phyloP scores from a whole-genome alignment of 768 basidiomycete genomes.

The Agrocybe chaxingu region DNA sequence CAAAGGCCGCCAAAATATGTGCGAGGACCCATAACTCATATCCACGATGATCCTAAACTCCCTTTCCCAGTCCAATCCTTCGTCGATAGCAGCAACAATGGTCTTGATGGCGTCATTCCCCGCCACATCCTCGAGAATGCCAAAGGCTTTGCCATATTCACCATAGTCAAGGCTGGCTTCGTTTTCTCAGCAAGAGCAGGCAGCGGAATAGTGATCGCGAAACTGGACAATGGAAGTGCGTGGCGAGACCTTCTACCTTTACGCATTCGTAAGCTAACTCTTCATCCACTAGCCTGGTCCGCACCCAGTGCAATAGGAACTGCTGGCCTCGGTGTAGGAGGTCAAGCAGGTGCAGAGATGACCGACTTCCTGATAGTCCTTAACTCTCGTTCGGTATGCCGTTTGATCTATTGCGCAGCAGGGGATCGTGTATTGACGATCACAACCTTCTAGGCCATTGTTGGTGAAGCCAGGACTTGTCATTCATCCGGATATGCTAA shows the following conservation, averaged over 20 bases:
- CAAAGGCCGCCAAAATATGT: constrained; percentile 88
- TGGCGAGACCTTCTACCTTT: constrained; percentile 2
- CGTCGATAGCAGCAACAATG: constrained; percentile 76
- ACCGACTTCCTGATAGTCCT: constrained; percentile 90
- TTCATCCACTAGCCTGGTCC: constrained; percentile 68
- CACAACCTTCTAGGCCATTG: constrained; percentile 48
- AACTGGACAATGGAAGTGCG: constrained; percentile 77
- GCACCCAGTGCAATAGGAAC: constrained; percentile 94
- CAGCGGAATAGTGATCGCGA: constrained; percentile 86
- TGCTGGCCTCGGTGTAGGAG: constrained; percentile 86
- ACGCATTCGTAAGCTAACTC: neutral
- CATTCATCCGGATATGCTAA: neutral
- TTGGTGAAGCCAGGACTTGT: constrained; percentile 31
- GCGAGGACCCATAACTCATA: constrained; percentile 20
- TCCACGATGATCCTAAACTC: constrained; percentile 2
- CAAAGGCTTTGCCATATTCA: constrained; percentile 87
- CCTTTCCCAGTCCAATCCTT: constrained; percentile 70
- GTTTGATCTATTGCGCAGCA: constrained; percentile 1
- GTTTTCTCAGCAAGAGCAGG: constrained; percentile 80
- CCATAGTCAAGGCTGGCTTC: constrained; percentile 76
- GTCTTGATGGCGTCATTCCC: constrained; percentile 73
- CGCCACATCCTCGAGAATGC: constrained; percentile 47
- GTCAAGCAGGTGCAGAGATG: constrained; percentile 80
- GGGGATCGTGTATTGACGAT: neutral
- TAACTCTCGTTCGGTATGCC: constrained; percentile 72